These are phyloP conservation scores for Aegilops sharonensis DNA, from an alignment of 176 grass and related monocot genomes.

Conservation along the genomic window DNA sequence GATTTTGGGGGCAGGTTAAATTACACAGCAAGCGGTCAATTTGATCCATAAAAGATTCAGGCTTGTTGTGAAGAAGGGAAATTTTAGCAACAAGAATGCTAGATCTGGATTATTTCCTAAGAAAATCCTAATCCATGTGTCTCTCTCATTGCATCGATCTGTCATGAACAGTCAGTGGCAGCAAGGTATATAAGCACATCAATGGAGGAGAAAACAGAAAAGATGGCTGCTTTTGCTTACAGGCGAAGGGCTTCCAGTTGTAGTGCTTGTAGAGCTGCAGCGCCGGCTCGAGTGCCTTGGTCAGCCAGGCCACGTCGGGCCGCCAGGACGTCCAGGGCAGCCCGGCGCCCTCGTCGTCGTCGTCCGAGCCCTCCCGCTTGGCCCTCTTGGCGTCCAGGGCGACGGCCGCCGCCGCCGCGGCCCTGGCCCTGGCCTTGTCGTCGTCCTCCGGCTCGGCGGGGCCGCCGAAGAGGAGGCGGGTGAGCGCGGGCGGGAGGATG, in stretches of 20 bases:
- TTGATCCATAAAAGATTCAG: neutral
- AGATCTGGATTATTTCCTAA: neutral
- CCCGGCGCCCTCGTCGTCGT: constrained; percentile 28
- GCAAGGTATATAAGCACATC: neutral
- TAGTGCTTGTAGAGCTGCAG: constrained; percentile 79
- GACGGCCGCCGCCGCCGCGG: constrained; percentile 17
- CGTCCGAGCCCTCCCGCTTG: constrained; percentile 22
- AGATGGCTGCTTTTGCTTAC: neutral
- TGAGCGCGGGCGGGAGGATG: constrained; percentile 32
- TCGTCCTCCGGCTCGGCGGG: constrained; percentile 26
- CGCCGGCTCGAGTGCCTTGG: constrained; percentile 83
- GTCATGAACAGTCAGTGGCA: too few relatives aligned
- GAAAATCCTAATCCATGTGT: too few relatives aligned
- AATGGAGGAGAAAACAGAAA: neutral
- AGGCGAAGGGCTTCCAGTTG: constrained; percentile 74
- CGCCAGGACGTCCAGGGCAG: constrained; percentile 69
- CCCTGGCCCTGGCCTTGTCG: constrained; percentile 23
- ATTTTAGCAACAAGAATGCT: neutral
- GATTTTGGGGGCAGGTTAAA: neutral
- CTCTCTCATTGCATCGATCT: too few relatives aligned
- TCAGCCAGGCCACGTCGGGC: constrained; percentile 82
- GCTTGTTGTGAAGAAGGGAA: neutral
- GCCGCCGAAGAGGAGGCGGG: constrained; percentile 48
- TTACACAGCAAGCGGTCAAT: neutral
- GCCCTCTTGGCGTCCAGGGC: constrained; percentile 22